Base-by-base conservation (phyloP, 2,329 filamentous ascomycete species). In the Fusarium cicatricum region DNA sequence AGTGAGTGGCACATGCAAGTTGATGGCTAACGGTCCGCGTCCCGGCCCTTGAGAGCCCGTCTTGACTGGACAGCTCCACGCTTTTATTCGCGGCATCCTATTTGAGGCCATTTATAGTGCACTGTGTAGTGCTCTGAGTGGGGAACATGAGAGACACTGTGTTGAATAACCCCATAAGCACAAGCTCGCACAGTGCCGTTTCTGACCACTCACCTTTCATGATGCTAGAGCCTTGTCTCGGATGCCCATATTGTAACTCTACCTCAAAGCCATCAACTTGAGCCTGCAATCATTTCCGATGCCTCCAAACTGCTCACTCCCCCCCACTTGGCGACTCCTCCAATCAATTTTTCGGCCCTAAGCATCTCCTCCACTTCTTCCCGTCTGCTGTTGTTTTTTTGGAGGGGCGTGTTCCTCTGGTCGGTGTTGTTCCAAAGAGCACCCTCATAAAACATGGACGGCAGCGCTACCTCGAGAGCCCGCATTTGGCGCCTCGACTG, bases 201-300 rank as follows among this genome's bases (percentile, higher is more conserved):
- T 31, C 33, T 29, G 21, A 36, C 59, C 55, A 56, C 59, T 62
- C 40, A 48, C 11, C 37, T 44, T 50, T 31, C 50, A 14, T 23
- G 28, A 42, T 44, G 42, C 58, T 34, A 41, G 58, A 61, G 58
- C 58, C 53, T 61, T 53, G 34, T 57, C 14, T 28, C 17, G 12
- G 33, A 38, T 28, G 16, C 9, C 23, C 23, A 6, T 26, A 26
- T 63, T 63, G 59, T 62, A 48, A 52, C 59, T 62, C 45, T 62
- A 62, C 59, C 29, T 62, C 38, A 43, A 56, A 59, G 63, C 55
- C 55, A 62, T 56, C 59, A 52, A 63, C 38, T 52, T 48, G 38
- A 63, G 26, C 58, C 55, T 62, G 55, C 36, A 63, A 33, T 55
- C 50, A 51, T 63, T 60, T 45, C 59, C 58, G 49, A 46, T 59